These are phyloP conservation scores for Penicillium flavigenum DNA, from an alignment of 495 filamentous ascomycete genomes.

Conservation along the genomic window DNA sequence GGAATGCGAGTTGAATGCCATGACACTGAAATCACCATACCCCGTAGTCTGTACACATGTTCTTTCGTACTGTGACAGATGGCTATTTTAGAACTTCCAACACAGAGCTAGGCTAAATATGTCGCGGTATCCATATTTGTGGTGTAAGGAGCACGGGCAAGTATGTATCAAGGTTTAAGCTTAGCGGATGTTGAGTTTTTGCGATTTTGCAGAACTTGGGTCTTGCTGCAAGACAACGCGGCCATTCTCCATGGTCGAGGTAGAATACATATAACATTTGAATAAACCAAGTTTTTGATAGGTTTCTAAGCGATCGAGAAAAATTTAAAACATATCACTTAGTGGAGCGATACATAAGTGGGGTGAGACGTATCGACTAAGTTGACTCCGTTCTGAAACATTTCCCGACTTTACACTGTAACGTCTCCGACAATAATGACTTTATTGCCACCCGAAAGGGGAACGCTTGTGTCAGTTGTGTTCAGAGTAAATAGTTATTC, in stretches of 20 bases:
- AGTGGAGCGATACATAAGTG: conserved; percentile 16
- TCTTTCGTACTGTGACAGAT: conserved; percentile 1
- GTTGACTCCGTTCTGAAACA: conserved; percentile 28
- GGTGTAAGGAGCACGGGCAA: conserved; percentile 10
- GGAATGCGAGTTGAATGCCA: conserved; percentile 16
- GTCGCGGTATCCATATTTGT: conserved; percentile 15
- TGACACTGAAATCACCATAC: neutral
- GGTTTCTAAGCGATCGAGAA: conserved; percentile 10
- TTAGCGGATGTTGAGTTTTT: neutral
- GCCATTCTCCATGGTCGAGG: neutral
- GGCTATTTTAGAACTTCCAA: neutral
- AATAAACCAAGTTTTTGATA: neutral
- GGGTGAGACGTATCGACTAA: conserved; percentile 18
- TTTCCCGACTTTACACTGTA: conserved; percentile 16
- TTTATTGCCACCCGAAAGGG: conserved; percentile 5
- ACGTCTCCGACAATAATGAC: neutral
- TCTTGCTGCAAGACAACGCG: neutral
- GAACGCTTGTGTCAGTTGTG: neutral
- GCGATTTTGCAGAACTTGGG: neutral
- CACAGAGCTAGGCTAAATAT: conserved; percentile 4
- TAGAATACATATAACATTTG: neutral
- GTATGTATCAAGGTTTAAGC: neutral
- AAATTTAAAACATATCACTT: no score
- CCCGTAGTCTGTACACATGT: neutral
- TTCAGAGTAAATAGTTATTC: neutral